Conservation (phyloP, 2,329 filamentous ascomycete genomes). For the Xylariaceae sp. region DNA sequence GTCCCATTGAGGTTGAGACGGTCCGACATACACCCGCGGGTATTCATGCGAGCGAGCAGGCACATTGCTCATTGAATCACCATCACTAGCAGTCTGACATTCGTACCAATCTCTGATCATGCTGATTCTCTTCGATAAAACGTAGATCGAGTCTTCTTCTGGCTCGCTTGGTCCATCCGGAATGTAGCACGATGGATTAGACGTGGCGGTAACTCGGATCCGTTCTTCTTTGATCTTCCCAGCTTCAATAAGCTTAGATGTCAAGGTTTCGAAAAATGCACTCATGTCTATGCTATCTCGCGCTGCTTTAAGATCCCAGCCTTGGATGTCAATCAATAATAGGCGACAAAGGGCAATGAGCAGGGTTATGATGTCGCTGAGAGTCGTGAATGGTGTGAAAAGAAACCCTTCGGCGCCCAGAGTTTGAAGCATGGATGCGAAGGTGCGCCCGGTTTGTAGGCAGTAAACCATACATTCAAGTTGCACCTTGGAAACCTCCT, state of each 20-base stretch:
- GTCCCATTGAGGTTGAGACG: conserved; percentile 12
- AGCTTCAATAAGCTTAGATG: conserved; percentile 8
- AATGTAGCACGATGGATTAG: conserved; percentile 8
- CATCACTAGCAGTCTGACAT: background rate
- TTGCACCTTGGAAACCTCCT: conserved; percentile 17
- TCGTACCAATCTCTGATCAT: conserved; percentile 8
- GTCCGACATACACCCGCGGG: background rate
- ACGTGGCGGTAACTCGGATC: conserved; percentile 18
- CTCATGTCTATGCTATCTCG: conserved; percentile 24
- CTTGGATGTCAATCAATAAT: conserved; percentile 26
- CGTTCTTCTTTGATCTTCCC: conserved; percentile 15
- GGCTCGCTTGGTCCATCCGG: conserved; percentile 7
- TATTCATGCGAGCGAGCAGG: background rate
- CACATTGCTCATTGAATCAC: background rate
- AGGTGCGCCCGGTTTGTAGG: conserved; percentile 34
- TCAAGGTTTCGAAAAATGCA: conserved; percentile 19
- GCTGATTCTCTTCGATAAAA: conserved; percentile 3
- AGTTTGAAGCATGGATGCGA: conserved; percentile 32
- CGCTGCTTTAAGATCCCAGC: conserved; percentile 26
- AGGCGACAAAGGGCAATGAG: conserved; percentile 29
- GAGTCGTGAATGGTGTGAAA: conserved; percentile 23
- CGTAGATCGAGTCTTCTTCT: conserved; percentile 3
- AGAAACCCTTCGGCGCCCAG: conserved; percentile 27
- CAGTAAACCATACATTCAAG: conserved; percentile 36
- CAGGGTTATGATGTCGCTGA: conserved; percentile 28